Percentiles rank a stretch among this genome's conserved stretches.
Conservation (phyloP, 495 filamentous ascomycete genomes). For the Trypethelium eluteriae region DNA sequence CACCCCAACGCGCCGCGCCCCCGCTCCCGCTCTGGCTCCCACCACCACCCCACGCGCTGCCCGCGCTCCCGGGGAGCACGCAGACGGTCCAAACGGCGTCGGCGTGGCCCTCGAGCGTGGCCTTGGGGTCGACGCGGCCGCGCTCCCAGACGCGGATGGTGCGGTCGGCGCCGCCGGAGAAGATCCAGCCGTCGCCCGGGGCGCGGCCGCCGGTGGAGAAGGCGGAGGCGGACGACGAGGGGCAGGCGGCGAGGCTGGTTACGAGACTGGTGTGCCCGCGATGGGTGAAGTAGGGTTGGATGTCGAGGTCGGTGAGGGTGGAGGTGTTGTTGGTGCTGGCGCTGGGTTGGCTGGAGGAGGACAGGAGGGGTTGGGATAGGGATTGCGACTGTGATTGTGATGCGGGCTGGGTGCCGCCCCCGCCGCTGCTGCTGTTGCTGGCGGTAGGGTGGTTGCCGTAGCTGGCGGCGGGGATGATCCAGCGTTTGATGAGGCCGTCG, state of each 20-base stretch:
- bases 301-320: conserved; percentile 67
- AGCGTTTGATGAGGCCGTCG: conserved; percentile 90
- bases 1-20: no score
- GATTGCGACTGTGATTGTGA: not conserved
- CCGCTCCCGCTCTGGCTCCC: not conserved
- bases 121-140: conserved; percentile 88
- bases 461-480: conserved; percentile 73
- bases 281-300: conserved; percentile 87
- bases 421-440: conserved; percentile 36
- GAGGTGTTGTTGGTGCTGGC: not conserved
- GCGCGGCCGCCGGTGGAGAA: conserved; percentile 82
- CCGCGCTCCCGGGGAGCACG: conserved; percentile 74
- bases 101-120: conserved; percentile 86
- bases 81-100: conserved; percentile 95
- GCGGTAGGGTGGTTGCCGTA: conserved; percentile 47
- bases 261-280: conserved; percentile 88
- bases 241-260: conserved; percentile 77
- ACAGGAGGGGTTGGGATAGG: not conserved
- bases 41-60: conserved; percentile 38
- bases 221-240: conserved; percentile 69
- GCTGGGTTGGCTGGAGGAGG: no score
- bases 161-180: conserved; percentile 91
- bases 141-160: conserved; percentile 92
- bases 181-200: conserved; percentile 90
- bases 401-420: no score